These are phyloP conservation scores for Erysimum cheiranthoides DNA, from an alignment of 345 rosid species.

Conservation along the genomic window DNA sequence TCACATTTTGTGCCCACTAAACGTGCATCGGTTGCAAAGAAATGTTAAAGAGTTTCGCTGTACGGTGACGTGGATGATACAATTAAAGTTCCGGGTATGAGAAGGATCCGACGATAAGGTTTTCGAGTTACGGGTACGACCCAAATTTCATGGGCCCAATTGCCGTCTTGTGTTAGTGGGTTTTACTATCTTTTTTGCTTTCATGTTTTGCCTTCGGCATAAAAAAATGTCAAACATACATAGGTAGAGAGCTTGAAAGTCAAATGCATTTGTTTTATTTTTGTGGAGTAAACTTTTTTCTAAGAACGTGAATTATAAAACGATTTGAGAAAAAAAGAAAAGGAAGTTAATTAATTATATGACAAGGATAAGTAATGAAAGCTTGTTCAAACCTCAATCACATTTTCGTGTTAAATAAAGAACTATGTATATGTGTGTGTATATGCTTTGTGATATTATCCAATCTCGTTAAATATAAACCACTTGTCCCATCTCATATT, in stretches of 20 bases:
- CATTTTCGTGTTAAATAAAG: not conserved
- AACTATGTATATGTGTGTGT: not conserved
- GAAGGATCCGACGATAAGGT: too few species aligned
- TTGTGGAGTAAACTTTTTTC: not conserved
- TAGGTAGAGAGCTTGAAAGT: not conserved
- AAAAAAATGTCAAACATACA: slow-evolving; percentile 63
- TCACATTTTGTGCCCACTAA: not conserved
- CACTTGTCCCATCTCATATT: slow-evolving; percentile 26
- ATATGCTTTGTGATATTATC: slow-evolving; percentile 9
- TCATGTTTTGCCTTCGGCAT: slow-evolving; percentile 66
- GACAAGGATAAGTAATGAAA: slow-evolving; percentile 3
- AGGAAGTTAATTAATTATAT: not conserved
- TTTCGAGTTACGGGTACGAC: too few species aligned
- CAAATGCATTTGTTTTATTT: not conserved
- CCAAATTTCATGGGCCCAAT: too few species aligned
- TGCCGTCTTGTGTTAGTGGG: too few species aligned
- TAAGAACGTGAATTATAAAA: not conserved
- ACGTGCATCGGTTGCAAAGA: not conserved
- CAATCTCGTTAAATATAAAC: slow-evolving; percentile 12
- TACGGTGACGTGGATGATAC: too few species aligned
- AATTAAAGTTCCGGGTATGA: too few species aligned
- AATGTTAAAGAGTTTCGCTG: too few species aligned
- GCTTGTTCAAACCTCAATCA: slow-evolving; percentile 2
- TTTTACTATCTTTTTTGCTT: slow-evolving; percentile 31
- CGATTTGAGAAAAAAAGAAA: not conserved